Evolutionary conservation across 75 land plant species (phyloP), one percentile per base, ranked within the genome.

Genomic region (Picea sitchensis): DNA sequence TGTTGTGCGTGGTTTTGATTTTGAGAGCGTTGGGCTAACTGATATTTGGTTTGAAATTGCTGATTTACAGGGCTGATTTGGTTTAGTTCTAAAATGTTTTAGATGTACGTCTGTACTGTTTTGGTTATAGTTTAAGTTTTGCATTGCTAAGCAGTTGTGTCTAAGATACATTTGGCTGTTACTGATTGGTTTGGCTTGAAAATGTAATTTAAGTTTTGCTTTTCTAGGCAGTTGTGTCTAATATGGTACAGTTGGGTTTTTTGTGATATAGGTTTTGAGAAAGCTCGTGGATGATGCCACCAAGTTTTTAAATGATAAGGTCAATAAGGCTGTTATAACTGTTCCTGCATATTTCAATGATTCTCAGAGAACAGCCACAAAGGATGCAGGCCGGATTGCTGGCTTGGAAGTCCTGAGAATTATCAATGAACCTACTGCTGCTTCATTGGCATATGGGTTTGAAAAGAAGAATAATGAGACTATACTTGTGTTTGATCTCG

Each of bases 281-380:
- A 94, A 92, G 85, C 91, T 94, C 73, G 92, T 92, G 3, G 96
- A 94, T 74, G 94, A 92, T 85, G 96, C 96, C 4, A 87, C 91
- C 3, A 92, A 89, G 73, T 94, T 94, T 77, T 77, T 94, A 71
- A 92, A 90, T 69, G 95, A 94, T 15, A 92, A 88, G 78, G 96
- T 94, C 0, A 90, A 81, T 30, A 94, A 94, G 71, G 96, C 96
- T 44, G 96, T 94, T 3, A 87, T 94, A 30, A 94, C 96, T 5
- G 96, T 91, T 6, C 92, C 92, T 73, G 92, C 92, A 13, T 91
- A 91, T 81, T 91, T 91, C 78, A 91, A 90, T 84, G 96, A 94
- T 64, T 90, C 96, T 15, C 96, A 94, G 72, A 84, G 94, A 34
- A 94, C 96, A 23, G 96, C 96, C 9, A 94, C 96, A 2, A 92